Evolutionary conservation across 768 basidiomycete genomes (phyloP).

Genomic region (Hygrocybe coccinea): DNA sequence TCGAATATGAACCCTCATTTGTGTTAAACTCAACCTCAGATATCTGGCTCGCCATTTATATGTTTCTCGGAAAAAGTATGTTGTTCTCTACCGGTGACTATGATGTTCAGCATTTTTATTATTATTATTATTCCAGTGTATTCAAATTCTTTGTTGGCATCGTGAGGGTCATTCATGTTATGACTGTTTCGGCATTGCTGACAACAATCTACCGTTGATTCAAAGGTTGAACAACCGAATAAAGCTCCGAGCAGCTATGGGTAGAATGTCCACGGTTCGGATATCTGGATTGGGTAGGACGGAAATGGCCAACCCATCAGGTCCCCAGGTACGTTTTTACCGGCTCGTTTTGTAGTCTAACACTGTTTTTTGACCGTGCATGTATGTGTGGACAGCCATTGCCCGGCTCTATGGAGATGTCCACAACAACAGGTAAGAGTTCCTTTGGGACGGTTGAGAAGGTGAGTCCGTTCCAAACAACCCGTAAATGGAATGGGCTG

Average conservation of each 20-base stretch:
- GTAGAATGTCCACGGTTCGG: not conserved
- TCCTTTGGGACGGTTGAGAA: not conserved
- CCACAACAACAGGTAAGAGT: not conserved
- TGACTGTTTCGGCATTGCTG: not conserved
- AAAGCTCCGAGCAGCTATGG: not conserved
- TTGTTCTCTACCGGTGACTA: not conserved
- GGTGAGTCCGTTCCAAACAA: not conserved
- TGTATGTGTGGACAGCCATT: not conserved
- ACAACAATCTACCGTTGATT: not conserved
- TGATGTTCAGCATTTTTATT: not conserved
- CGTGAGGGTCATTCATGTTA: not conserved
- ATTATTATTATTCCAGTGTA: not conserved
- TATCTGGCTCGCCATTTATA: constrained; percentile 6
- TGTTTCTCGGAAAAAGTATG: constrained; percentile 4
- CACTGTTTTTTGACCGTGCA: not conserved
- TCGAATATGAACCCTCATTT: not conserved
- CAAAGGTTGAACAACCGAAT: not conserved
- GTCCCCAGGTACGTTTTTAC: not conserved
- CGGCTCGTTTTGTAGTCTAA: not conserved
- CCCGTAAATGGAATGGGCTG: not conserved
- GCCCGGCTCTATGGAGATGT: not conserved
- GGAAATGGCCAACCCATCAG: not conserved
- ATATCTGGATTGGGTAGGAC: not conserved
- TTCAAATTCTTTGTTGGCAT: constrained; percentile 7
- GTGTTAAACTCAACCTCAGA: not conserved